Base-by-base conservation (phyloP, 2,329 filamentous ascomycete species). In the Coniochaeta sp. region DNA sequence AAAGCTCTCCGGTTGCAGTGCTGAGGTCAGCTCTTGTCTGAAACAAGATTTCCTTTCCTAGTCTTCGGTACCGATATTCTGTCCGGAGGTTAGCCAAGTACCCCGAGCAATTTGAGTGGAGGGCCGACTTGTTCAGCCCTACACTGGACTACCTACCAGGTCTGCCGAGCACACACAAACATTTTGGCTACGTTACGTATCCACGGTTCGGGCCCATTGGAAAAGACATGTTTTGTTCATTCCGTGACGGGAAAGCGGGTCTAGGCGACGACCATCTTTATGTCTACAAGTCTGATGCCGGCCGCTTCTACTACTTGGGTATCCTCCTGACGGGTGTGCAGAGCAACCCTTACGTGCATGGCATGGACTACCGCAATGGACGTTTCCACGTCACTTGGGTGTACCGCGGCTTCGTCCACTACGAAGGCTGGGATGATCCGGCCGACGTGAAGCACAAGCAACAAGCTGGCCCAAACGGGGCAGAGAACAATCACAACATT, bases 291-390 rank as follows among this genome's bases (percentile, higher is more conserved):
- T 65, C 72, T 2, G 64, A 64, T 0, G 64, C 68, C 0, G 72
- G 73, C 1, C 63, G 63, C n/a, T 81, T 76, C 71, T 67, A 64
- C 12, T 71, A 69, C n/a, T 67, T 73, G 0, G 76, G 76, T 12
- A 73, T 71, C n/a, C 75, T 76, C 59, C 68, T 79, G 8, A 74
- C 74, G 22, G 79, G 79, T 33, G 66, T 76, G 26, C 68, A 71
- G 47, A 80, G 78, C 67, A 82, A 80, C 67, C 78, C 79, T 1
- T 82, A 82, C 67, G 75, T 81, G 65, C 79, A 82, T 67, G 79
- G 79, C 11, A 69, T 81, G 54, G 75, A 74, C 62, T 71, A 69
- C 34, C 67, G 70, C 31, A 63, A 64, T 34, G 65, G 63, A 1
- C 70, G 69, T 14, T 70, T 81, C 1, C 75, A 76, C 65, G 72